These are phyloP conservation scores for Usnea hakonensis DNA, from an alignment of 495 filamentous ascomycete genomes.

Conservation along the genomic window DNA sequence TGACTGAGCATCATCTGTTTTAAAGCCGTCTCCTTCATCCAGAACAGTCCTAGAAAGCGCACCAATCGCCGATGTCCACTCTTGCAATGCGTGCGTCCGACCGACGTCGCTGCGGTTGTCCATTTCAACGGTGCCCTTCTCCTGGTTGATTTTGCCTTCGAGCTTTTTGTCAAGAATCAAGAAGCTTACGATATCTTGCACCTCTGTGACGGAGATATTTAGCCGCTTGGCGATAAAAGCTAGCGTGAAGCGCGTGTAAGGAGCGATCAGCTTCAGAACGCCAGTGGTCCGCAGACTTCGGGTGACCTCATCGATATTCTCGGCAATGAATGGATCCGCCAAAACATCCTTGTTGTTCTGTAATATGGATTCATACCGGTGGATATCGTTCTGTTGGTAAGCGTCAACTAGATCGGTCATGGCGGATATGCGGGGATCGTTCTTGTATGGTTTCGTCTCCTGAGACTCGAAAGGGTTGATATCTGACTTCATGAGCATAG, in stretches of 20 bases:
- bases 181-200: constrained; percentile 87
- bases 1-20: constrained; percentile 26
- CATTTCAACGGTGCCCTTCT: constrained; percentile 72
- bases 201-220: constrained; percentile 74
- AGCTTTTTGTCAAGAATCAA: constrained; percentile 85
- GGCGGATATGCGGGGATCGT: constrained; percentile 84
- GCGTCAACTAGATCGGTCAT: constrained; percentile 98
- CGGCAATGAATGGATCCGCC: constrained; percentile 90
- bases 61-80: constrained; percentile 62
- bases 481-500: constrained; percentile 98
- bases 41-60: constrained; percentile 58
- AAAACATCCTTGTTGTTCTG: constrained; percentile 84
- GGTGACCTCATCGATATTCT: constrained; percentile 98
- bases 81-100: constrained; percentile 62
- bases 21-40: constrained; percentile 68
- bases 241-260: constrained; percentile 86
- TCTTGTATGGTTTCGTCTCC: constrained; percentile 98
- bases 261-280: constrained; percentile 84
- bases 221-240: constrained; percentile 78
- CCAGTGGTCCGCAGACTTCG: constrained; percentile 97
- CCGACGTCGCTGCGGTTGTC: constrained; percentile 66
- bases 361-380: constrained; percentile 78
- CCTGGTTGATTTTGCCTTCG: constrained; percentile 81
- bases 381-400: constrained; percentile 92
- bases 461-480: constrained; percentile 99